Conservation (phyloP, 2,329 filamentous ascomycete genomes). For the Cadophora gregata region DNA sequence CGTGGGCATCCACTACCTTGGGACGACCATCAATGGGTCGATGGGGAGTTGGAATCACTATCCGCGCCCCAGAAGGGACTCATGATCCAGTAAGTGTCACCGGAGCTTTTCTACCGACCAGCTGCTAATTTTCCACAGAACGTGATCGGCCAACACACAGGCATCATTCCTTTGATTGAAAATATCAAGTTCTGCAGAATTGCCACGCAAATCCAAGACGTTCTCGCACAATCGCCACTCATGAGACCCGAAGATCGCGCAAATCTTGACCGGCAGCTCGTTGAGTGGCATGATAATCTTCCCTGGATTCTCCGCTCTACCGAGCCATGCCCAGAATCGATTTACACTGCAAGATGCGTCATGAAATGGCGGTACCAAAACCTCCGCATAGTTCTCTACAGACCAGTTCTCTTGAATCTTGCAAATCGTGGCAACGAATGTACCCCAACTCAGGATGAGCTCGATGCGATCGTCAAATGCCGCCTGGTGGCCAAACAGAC, state of each 20-base stretch:
- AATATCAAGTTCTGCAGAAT: slow-evolving; percentile 83
- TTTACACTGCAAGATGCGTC: slow-evolving; percentile 72
- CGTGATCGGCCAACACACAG: slow-evolving; percentile 64
- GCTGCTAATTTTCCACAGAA: slow-evolving; percentile 35
- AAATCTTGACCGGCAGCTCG: slow-evolving; percentile 69
- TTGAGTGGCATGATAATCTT: slow-evolving; percentile 74
- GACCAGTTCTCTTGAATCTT: slow-evolving; percentile 73
- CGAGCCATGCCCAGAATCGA: slow-evolving; percentile 72
- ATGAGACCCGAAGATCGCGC: slow-evolving; percentile 70
- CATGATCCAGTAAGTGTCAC: slow-evolving; percentile 37
- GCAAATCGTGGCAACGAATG: slow-evolving; percentile 46
- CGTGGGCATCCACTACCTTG: slow-evolving; percentile 74
- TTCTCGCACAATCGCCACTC: slow-evolving; percentile 71
- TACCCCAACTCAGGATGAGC: slow-evolving; percentile 61
- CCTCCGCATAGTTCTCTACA: slow-evolving; percentile 75
- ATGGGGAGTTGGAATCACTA: slow-evolving; percentile 71
- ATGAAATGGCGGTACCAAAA: slow-evolving; percentile 87
- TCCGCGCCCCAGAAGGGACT: slow-evolving; percentile 60
- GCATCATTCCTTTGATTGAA: slow-evolving; percentile 74
- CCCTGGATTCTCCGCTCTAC: slow-evolving; percentile 68
- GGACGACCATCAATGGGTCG: slow-evolving; percentile 73
- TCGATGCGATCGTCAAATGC: slow-evolving; percentile 71
- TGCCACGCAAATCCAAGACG: slow-evolving; percentile 77
- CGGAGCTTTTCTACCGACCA: not conserved
- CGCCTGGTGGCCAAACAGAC: slow-evolving; percentile 71